phyloP scores from a whole-genome alignment of 352 stramenopile genomes.

The Globisporangium lucens region DNA sequence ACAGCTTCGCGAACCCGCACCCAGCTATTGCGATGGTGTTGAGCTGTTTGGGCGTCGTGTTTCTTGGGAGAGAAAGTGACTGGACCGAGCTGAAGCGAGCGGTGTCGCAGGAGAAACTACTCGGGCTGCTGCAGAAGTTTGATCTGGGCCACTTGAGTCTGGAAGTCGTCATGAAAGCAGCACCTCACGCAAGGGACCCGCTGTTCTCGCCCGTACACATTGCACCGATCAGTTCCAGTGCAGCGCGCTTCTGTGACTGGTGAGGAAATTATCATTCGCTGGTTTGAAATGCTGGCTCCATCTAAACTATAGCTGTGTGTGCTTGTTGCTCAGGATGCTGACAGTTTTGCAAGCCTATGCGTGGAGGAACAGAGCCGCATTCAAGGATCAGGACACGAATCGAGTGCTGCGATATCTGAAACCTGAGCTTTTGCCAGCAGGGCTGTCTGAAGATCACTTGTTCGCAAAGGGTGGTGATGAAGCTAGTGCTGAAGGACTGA shows the following conservation, averaged over 20 bases:
- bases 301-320: not conserved
- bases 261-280: constrained; percentile 13
- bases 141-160: constrained; percentile 37
- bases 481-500: not conserved
- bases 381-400: constrained; percentile 42
- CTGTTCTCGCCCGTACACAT: constrained; percentile 68
- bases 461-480: constrained; percentile 4
- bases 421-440: constrained; percentile 36
- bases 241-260: constrained; percentile 90
- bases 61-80: constrained; percentile 39
- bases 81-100: constrained; percentile 49
- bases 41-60: constrained; percentile 48
- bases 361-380: constrained; percentile 42
- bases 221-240: constrained; percentile 77
- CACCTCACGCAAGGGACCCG: constrained; percentile 57
- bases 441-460: constrained; percentile 3
- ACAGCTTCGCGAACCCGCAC: constrained; percentile 78
- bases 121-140: constrained; percentile 42
- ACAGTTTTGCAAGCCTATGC: constrained; percentile 63
- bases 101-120: constrained; percentile 67
- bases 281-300: not conserved
- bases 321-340: constrained; percentile 36
- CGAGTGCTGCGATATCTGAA: constrained; percentile 52
- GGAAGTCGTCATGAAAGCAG: constrained; percentile 30
- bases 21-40: constrained; percentile 77